Percentiles rank a stretch among this genome's conserved stretches.
These are phyloP conservation scores for Clonostachys solani DNA, from an alignment of 2,329 filamentous ascomycete genomes.

Conservation along the genomic window DNA sequence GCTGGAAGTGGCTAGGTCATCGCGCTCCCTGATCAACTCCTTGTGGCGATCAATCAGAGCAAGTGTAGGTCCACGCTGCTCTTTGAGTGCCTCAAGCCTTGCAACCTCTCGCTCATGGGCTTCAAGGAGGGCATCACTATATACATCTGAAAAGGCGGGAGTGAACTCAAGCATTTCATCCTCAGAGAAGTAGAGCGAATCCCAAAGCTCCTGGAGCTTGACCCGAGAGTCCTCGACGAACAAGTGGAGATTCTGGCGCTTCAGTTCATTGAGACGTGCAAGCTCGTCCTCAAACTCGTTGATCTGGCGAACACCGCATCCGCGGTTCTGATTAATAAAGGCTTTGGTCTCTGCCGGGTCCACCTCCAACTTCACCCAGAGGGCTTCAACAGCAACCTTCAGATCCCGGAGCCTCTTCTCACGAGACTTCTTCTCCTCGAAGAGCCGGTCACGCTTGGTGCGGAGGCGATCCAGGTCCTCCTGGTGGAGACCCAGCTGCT, in stretches of 20 bases:
- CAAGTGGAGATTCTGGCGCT: constrained; percentile 88
- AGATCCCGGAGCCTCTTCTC: constrained; percentile 77
- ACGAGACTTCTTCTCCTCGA: constrained; percentile 83
- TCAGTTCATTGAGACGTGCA: constrained; percentile 80
- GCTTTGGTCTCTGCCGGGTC: constrained; percentile 78
- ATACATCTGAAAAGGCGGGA: constrained; percentile 94
- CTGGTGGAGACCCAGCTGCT: constrained; percentile 89
- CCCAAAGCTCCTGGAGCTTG: constrained; percentile 93
- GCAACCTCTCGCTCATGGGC: constrained; percentile 90
- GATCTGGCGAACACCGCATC: constrained; percentile 85
- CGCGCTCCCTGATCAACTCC: constrained; percentile 76
- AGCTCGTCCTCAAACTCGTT: constrained; percentile 96
- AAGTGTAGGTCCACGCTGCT: constrained; percentile 82
- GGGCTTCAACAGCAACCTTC: constrained; percentile 69
- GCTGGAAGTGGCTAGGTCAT: constrained; percentile 84
- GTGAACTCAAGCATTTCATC: constrained; percentile 99
- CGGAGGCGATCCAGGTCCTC: constrained; percentile 75
- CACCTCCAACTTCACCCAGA: constrained; percentile 86
- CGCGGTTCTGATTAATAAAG: constrained; percentile 83
- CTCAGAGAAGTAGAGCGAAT: constrained; percentile 88
- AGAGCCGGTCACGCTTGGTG: constrained; percentile 72
- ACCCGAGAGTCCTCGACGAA: constrained; percentile 94
- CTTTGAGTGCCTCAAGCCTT: constrained; percentile 74
- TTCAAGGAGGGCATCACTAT: constrained; percentile 90
- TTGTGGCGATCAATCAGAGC: constrained; percentile 80